A percentile compares a stretch with the other conserved stretches of the same genome.
Evolutionary conservation across 129 eudicot species (phyloP).

Genomic region (Silybum marianum): DNA sequence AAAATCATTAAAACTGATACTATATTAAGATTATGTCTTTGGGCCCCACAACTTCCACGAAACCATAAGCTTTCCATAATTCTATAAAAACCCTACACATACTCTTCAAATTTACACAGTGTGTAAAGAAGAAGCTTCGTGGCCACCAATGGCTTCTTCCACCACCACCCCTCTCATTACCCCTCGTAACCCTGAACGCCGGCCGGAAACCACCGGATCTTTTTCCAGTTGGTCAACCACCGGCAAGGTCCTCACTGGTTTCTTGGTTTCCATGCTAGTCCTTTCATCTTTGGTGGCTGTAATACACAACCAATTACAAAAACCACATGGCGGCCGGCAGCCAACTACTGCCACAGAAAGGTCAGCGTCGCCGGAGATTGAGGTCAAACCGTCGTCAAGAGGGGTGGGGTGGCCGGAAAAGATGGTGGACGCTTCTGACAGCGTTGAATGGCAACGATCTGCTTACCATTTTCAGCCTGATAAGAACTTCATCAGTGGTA

Average conservation of each 20-base stretch:
- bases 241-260: not conserved
- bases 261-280: conserved; percentile 10
- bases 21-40: not conserved
- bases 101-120: not conserved
- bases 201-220: conserved; percentile 7
- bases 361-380: not conserved
- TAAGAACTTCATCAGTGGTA: conserved; percentile 30
- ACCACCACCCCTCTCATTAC: conserved; percentile 16
- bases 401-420: conserved; percentile 15
- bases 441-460: conserved; percentile 27
- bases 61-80: not conserved
- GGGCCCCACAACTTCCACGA: not conserved
- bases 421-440: conserved; percentile 1
- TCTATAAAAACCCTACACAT: conserved; percentile 6
- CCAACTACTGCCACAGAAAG: not conserved
- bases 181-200: not conserved
- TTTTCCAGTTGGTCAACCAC: not conserved
- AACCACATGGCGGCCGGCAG: conserved; percentile 13
- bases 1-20: not conserved
- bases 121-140: not conserved
- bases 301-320: conserved; percentile 11
- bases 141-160: conserved; percentile 20
- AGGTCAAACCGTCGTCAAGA: not conserved
- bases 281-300: conserved; percentile 19
- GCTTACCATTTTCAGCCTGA: conserved; percentile 32